Base-by-base conservation (phyloP, 2,329 filamentous ascomycete genomes). In the Mycogone perniciosa region DNA sequence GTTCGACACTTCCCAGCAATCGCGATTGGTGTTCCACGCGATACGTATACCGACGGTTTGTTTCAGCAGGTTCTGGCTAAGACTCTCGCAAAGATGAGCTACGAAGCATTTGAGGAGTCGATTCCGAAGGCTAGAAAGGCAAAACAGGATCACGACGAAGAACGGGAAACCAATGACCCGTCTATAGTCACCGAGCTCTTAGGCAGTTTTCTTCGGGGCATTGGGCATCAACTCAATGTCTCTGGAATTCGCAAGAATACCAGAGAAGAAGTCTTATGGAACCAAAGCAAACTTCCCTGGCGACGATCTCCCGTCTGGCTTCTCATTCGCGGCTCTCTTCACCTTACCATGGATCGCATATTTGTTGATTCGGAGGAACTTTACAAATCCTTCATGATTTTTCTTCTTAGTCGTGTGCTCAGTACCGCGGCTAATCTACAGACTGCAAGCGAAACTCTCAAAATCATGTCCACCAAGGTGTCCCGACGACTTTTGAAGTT, bases 221-320 rank as follows among this genome's bases (percentile, higher is more conserved):
- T 44, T 1, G 76, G 76, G 11, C 29, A 48, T 7, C 8, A 4
- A 7, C n/a, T 43, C 31, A 10, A 45, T 33, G 43, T 34, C 31
- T 6, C 9, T 10, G 30, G 43, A 45, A 26, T 82, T 26, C 62
- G 55, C 43, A 84, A 83, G 51, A 65, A 75, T 31, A 76, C 75
- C 0, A 72, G 76, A 2, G 78, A 83, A 42, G 79, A 83, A n/a
- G 70, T 81, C 1, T 50, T 77, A 7, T 81, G 69, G 66, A 52
- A 57, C 2, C 44, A 52, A 1, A 44, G 46, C 8, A 38, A 47
- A 6, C 44, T 57, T 1, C 59, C 61, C 0, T 82, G 79, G 79
- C 65, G 73, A 13, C 62, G 74, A 39, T 81, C 77, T 11, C 66
- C 79, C 0, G 51, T 76, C 0, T 84, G 79, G 79, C 64, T 84